Conservation (phyloP, 805 yeast species). For the Pichia heedii region DNA sequence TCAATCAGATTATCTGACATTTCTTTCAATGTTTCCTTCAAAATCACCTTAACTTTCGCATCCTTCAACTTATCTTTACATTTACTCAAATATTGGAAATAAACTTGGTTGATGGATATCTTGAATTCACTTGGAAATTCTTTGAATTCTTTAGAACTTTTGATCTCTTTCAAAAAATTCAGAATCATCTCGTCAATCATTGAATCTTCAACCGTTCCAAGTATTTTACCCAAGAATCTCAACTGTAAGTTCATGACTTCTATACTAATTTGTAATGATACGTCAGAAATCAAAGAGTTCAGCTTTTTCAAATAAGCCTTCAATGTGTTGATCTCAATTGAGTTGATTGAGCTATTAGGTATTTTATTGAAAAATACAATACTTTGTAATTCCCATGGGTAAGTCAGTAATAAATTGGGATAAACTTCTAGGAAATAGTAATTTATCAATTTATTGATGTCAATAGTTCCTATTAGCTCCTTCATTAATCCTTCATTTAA, state of each 20-base stretch:
- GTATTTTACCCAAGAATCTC: slow-evolving; percentile 2
- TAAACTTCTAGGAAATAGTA: slow-evolving; percentile 6
- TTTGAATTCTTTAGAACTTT: neutral
- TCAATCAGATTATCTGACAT: neutral
- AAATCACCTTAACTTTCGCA: neutral
- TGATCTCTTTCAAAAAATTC: neutral
- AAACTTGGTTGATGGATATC: neutral
- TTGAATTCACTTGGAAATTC: slow-evolving; percentile 3
- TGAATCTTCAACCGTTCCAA: neutral
- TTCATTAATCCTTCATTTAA: neutral
- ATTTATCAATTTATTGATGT: neutral
- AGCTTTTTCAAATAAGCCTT: neutral
- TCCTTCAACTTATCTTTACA: neutral
- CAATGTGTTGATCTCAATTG: neutral
- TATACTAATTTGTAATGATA: slow-evolving; percentile 6
- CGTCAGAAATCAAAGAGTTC: neutral
- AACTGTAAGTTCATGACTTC: slow-evolving; percentile 9
- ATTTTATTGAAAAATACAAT: slow-evolving; percentile 8
- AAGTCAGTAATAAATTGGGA: slow-evolving; percentile 1
- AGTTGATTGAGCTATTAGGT: neutral
- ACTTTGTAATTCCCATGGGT: slow-evolving; percentile 13
- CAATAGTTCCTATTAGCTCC: neutral
- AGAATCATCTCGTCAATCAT: neutral
- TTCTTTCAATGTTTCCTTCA: neutral
- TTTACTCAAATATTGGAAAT: slow-evolving; percentile 1